Evolutionary conservation across 371 early-diverging fungal species (phyloP), one percentile per base, ranked within the genome.

Genomic region (Mucor piriformis): DNA sequence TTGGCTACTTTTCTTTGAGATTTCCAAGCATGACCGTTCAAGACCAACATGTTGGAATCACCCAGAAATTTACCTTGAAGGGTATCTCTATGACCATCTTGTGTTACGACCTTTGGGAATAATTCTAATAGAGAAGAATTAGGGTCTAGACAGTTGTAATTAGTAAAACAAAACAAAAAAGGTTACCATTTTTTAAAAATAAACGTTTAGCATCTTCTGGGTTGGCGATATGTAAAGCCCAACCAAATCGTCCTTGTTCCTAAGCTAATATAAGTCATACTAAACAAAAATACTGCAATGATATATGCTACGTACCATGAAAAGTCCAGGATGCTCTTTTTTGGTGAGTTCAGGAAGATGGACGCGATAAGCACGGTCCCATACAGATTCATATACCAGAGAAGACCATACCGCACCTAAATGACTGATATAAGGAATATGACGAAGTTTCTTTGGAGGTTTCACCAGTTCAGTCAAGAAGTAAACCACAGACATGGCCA

Each of bases 1-100:
- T 77, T 81, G 13, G 69, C 50, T 3, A 61, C 42, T 21, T 53
- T 66, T 46, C 62, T 35, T 43, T 66, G 67, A 0, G 43, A 12
- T 23, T 63, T 67, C 67, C 67, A 67, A 5, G 11, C 15, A 10
- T 49, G 11, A 10, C 67, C 67, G 42, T 59, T 67, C 3, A 52
- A 11, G 7, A 20, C 0, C 6, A 48, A 20, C 13, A 67, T 27
- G 29, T 59, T 67, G 7, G 57, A 44, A 42, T 46, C 48, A 50
- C 50, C 51, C 2, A 56, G 0, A 33, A 59, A 63, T 11, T 47
- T 47, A 18, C 12, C 37, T 20, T 25, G 0, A 1, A 54, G n/a
- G 1, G 50, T 37, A 3, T 18, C 18, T 8, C 54, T 46, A 6
- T 52, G 33, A 27, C 42, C 58, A n/a, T 29, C 2, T 8, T 40